Percentiles rank a stretch among this genome's conserved stretches.
Conservation (phyloP, 129 eudicot species). For the Flaveria brownii region DNA sequence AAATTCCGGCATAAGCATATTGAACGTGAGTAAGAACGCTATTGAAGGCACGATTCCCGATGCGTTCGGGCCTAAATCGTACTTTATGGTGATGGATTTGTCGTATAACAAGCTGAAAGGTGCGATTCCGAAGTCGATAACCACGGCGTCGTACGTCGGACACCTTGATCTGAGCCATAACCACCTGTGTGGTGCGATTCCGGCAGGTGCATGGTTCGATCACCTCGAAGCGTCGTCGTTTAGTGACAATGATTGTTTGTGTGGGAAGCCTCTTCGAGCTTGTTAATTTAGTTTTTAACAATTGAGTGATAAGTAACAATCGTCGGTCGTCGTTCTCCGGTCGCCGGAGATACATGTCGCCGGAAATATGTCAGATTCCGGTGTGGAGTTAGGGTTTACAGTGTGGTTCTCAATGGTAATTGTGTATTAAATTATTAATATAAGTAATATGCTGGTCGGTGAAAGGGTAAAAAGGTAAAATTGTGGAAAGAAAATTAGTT, state of each 20-base stretch:
- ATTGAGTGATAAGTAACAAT: background rate
- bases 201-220: conserved; percentile 65
- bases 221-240: conserved; percentile 83
- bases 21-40: conserved; percentile 63
- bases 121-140: conserved; percentile 62
- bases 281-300: conserved; percentile 27
- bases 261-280: conserved; percentile 77
- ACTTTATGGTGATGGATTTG: conserved; percentile 77
- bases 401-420: conserved; percentile 6
- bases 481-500: no score
- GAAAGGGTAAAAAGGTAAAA: background rate
- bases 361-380: conserved; percentile 12
- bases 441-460: background rate
- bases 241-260: conserved; percentile 61
- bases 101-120: conserved; percentile 67
- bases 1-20: conserved; percentile 53
- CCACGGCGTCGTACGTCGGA: conserved; percentile 64
- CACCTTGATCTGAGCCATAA: conserved; percentile 87
- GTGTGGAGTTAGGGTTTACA: background rate
- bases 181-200: conserved; percentile 77
- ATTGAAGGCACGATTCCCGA: conserved; percentile 76
- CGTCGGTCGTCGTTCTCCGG: background rate
- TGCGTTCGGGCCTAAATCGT: conserved; percentile 71
- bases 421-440: background rate
- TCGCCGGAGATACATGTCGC: background rate